Evolutionary conservation across 495 filamentous ascomycete genomes (phyloP), one percentile per base, ranked within the genome.

Genomic region (Trichoderma virens): DNA sequence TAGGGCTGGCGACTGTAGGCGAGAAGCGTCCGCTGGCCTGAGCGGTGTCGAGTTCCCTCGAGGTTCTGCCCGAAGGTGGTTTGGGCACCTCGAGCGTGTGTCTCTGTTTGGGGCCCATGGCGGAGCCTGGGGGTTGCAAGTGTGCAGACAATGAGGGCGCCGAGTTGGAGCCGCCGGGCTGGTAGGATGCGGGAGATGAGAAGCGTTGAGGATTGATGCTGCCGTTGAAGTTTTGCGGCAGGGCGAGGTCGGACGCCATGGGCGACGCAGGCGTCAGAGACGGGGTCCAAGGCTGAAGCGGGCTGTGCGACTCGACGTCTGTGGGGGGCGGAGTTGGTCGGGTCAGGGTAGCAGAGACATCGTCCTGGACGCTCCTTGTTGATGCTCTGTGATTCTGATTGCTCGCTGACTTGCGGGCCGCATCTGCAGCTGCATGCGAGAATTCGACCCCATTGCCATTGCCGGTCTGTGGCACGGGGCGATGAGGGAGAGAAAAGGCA

Each of bases 71-170:
- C 20, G 81, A 68, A 41, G 74, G 70, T 20, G 74, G 68, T 76
- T 86, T 81, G 66, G 94, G 89, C 1, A 98, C 91, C 73, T 98
- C 92, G 31, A 98, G 75, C 0, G 93, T 97, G 75, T 97, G 90
- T 64, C 94, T 87, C 60, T 98, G 91, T 70, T 88, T 87, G 62
- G 91, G 70, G 1, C 82, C 79, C 56, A 76, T 67, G 18, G 73
- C 73, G 25, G 76, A 75, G 66, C 81, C 70, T 66, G 75, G 77
- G 34, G 78, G 76, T 18, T 80, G 70, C 14, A 79, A 72, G n/a
- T 75, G 79, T 14, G 51, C 51, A 47, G 77, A 73, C 62, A 76
- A 70, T 56, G 71, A 73, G 25, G 78, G 68, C 64, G 74, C 74
- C 18, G 76, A 73, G 16, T 79, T 76, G 28, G 77, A 69, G 14